Base-by-base conservation (phyloP, 2,329 filamentous ascomycete species). In the Fusarium mangiferae region DNA sequence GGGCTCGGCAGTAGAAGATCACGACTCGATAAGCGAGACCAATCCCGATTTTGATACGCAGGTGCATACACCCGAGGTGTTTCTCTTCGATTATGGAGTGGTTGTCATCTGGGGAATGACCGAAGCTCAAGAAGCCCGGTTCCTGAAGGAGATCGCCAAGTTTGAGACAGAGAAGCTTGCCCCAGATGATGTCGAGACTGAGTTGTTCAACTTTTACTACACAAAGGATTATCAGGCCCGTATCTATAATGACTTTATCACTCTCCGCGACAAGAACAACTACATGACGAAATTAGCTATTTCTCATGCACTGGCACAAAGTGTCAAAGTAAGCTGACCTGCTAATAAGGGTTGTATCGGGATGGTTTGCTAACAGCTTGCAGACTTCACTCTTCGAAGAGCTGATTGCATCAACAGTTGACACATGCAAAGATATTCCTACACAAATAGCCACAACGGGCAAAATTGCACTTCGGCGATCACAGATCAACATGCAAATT, bases 201-300 rank as follows among this genome's bases (percentile, higher is more conserved):
- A 99, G 83, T 94, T 96, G 79, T 99, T 99, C 88, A 99, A 99
- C 82, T 99, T 98, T 83, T 99, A 99, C 86, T 98, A 99, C 85
- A 98, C 96, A 7, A 90, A 93, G 78, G 96, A 98, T 81, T 99
- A 99, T 82, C 97, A 99, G 84, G 94, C 96, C 28, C 92, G 96
- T 58, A 99, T 99, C 82, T 99, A 99, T 88, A 99, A 99, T 83
- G 96, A 99, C 83, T 99, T 99, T 79, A 99, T 99, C 83, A 96
- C 94, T 6, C 84, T 99, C 69, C 89, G 95, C 55, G 96, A 98
- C 78, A 98, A 97, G 84, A 92, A 92, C 79, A 98, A 97, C 83
- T 97, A 98, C 85, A 98, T 98, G 96, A 97, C 93, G 76, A 98
- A 98, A 85, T 87, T 98, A 42, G 95, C 96, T 63, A 98, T 98